Base-by-base conservation (phyloP, 108 stramenopile genomes). In the Skeletonema tropicum region DNA sequence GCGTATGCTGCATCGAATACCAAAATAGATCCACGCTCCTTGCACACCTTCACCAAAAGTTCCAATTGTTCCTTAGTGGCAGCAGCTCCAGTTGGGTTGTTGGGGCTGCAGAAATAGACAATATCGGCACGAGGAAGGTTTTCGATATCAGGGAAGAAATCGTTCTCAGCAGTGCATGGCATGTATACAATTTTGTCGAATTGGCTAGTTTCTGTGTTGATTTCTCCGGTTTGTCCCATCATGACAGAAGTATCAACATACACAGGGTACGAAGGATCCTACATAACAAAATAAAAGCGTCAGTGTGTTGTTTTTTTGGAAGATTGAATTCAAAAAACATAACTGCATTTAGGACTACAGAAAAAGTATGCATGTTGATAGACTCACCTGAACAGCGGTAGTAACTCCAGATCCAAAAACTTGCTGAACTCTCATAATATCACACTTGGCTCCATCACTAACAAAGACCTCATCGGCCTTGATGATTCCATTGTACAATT, bases 1-100 rank as follows among this genome's bases (percentile, higher is more conserved):
- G 98, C 98, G 76, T 98, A 98, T 41, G 98, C 98, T 9, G 98
- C 98, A 75, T 98, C 98, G 79, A 98, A 98, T 39, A 98, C 94
- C 64, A 94, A 83, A 60, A 94, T 94, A 14, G 89, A 90, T 49
- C 96, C 96, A 69, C 94, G 90, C 60, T 96, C 94, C 79, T 94
- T 93, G 80, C 96, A 97, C 25, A 93, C 64, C 26, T 89, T 89
- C n/a, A 98, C 96, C 42, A 97, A 78, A 32, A 78, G 80, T 62
- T 92, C 91, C 65, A 98, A 83, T 83, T 98, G 97, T 63, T 91
- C 95, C 45, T 82, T 85, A 41, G 93, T 96, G 49, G 98, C 98
- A 11, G 94, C 96, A 35, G 96, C 98, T 38, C 98, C 98, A 19
- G 98, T 98, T 15, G 98, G 98, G 86, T 98, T 98, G 94, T 98